Base-by-base conservation (phyloP, 805 yeast species). In the Ogataea corticis region DNA sequence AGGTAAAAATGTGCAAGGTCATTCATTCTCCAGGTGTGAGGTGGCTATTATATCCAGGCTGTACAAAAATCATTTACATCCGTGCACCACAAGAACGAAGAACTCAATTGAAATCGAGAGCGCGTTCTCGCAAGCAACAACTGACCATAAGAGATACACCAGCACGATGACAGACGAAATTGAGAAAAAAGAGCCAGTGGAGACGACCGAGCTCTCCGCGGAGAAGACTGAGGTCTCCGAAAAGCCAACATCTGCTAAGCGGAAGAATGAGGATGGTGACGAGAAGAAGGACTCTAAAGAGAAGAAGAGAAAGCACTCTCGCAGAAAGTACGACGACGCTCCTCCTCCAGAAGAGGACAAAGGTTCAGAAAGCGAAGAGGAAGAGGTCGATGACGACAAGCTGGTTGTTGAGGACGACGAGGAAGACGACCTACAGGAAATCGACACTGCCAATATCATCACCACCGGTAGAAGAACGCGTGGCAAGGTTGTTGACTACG, bases 391-490 rank as follows among this genome's bases (percentile, higher is more conserved):
- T 51, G 83, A 75, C 33, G 79, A 77, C 48, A 57, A 75, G 38
- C 72, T 76, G 33, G 68, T 74, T 27, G 83, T 75, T 29, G 89
- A 79, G 16, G 87, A 81, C 13, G 82, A 75, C 16, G 90, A 81
- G 18, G 94, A 86, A 29, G 96, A 87, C 56, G 92, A 85, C 57
- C 71, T 88, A 52, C 75, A 76, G 29, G 96, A 85, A 66, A 87
- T 90, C 54, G 96, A 87, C 60, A 73, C 85, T 32, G 71, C 89
- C 32, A 91, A 90, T 67, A 89, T 90, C 62, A 89, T 89, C 53
- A 75, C 85, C n/a, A 69, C 80, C 14, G 94, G 95, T 12, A 77
- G 96, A 68, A 86, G 97, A 72, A 90, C 97, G 7, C 79, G 97
- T 55, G 96, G 97, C 13, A 85, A 83, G 60, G 85, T 84, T 15